Evolutionary conservation across 2,329 filamentous ascomycete genomes (phyloP).

Genomic region (Verticillium isaacii): DNA sequence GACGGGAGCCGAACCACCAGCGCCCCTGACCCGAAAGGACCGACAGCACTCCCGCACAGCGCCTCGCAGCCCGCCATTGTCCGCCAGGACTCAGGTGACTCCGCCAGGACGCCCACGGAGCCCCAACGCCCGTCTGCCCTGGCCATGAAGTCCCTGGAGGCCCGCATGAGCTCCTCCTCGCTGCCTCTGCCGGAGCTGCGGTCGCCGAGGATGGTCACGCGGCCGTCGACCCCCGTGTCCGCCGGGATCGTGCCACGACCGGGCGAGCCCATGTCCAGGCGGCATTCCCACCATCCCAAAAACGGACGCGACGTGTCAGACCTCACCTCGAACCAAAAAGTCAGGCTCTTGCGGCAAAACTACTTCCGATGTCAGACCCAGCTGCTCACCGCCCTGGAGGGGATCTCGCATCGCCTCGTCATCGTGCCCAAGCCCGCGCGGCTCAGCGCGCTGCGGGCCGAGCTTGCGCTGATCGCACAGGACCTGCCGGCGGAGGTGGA

Average conservation of each 20-base stretch:
- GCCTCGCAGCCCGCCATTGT: conserved; percentile 12
- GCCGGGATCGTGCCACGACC: conserved; percentile 43
- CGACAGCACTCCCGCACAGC: not conserved
- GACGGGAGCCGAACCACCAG: conserved; percentile 42
- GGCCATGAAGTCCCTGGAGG: conserved; percentile 50
- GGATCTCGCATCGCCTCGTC: conserved; percentile 80
- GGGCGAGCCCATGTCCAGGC: conserved; percentile 44
- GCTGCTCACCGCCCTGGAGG: conserved; percentile 74
- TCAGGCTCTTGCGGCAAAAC: conserved; percentile 70
- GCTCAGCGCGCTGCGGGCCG: conserved; percentile 74
- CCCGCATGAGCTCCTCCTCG: conserved; percentile 63
- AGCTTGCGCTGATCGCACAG: conserved; percentile 74
- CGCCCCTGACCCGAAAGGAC: conserved; percentile 31
- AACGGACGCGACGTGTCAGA: conserved; percentile 54
- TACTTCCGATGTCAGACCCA: conserved; percentile 80
- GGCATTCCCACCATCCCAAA: conserved; percentile 59
- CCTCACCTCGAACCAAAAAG: conserved; percentile 61
- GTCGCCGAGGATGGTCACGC: conserved; percentile 45
- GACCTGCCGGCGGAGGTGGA: conserved; percentile 81
- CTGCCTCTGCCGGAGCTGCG: conserved; percentile 58
- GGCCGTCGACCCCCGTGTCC: conserved; percentile 54
- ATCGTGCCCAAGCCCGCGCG: conserved; percentile 77
- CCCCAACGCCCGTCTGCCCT: conserved; percentile 43
- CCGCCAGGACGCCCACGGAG: conserved; percentile 26
- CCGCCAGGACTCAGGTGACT: conserved; percentile 3